Percentiles rank a stretch among this genome's conserved stretches.
Evolutionary conservation across 768 basidiomycete species (phyloP).

Genomic region (Crepidotus variabilis): DNA sequence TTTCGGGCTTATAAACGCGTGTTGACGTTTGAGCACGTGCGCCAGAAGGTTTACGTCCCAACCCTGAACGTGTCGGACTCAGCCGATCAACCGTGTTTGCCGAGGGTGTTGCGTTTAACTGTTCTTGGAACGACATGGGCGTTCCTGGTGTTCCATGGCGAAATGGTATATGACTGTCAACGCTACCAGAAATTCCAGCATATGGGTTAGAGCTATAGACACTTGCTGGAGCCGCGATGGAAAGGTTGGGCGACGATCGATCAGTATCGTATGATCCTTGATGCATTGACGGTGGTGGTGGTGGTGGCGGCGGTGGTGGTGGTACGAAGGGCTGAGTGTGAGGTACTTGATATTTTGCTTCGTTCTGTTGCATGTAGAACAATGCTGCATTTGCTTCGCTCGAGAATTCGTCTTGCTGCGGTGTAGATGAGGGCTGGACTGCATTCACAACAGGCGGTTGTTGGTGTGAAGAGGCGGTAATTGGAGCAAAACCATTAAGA

Average conservation of each 20-base stretch:
- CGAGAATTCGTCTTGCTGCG: neutral
- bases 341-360: neutral
- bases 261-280: neutral
- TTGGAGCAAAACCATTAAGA: neutral
- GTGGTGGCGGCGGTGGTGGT: neutral
- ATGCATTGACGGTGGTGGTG: neutral
- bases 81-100: conserved; percentile 20
- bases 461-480: neutral
- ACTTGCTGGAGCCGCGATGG: neutral
- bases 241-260: neutral
- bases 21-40: conserved; percentile 68
- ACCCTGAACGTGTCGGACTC: conserved; percentile 35
- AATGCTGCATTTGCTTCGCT: neutral
- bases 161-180: neutral
- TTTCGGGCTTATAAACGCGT: conserved; percentile 35
- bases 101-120: conserved; percentile 2
- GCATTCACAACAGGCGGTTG: neutral
- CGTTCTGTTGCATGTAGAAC: neutral
- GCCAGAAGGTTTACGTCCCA: conserved; percentile 75
- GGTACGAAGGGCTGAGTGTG: neutral
- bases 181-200: neutral
- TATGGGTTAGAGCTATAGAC: neutral
- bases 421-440: neutral
- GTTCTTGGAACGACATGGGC: neutral
- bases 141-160: neutral